phyloP scores from a whole-genome alignment of 2,329 filamentous ascomycete species.

The Aspergillus sp. region DNA sequence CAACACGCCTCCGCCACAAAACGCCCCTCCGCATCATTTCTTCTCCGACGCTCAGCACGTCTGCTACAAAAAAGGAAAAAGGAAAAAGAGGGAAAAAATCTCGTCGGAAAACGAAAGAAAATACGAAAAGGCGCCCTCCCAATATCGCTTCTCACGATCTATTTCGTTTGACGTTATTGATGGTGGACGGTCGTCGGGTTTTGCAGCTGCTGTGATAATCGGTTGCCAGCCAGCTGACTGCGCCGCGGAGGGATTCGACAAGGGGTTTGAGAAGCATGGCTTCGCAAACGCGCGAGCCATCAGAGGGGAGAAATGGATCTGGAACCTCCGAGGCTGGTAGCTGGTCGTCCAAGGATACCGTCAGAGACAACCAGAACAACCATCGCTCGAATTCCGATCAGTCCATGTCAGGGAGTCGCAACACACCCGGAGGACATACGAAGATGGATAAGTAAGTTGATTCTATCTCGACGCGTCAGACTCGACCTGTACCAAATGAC shows the following conservation, averaged over 20 bases:
- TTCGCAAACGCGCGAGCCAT: conserved; percentile 23
- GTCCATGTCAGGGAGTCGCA: conserved; percentile 17
- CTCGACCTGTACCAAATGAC: neutral
- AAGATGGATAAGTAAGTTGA: conserved; percentile 24
- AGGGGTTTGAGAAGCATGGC: conserved; percentile 23
- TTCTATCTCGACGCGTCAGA: neutral
- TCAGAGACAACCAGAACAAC: conserved; percentile 22
- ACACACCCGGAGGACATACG: conserved; percentile 14
- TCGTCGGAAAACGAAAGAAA: too few relatives aligned
- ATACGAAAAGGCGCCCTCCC: neutral
- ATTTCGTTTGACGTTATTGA: conserved; percentile 10
- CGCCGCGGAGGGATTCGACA: conserved; percentile 12
- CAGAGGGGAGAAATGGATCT: conserved; percentile 33
- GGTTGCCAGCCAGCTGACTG: conserved; percentile 17
- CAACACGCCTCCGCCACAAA: neutral
- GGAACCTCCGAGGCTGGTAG: conserved; percentile 33
- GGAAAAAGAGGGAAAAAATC: too few relatives aligned
- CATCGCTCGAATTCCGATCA: conserved; percentile 12
- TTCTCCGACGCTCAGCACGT: neutral
- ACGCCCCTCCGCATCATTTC: neutral
- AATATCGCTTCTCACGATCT: neutral
- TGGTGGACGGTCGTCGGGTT: conserved; percentile 10
- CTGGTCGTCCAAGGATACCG: conserved; percentile 33
- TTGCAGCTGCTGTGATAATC: conserved; percentile 9
- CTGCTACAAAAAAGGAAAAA: too few relatives aligned